phyloP scores from a whole-genome alignment of 2,329 filamentous ascomycete genomes.

The Fusarium lateritium region DNA sequence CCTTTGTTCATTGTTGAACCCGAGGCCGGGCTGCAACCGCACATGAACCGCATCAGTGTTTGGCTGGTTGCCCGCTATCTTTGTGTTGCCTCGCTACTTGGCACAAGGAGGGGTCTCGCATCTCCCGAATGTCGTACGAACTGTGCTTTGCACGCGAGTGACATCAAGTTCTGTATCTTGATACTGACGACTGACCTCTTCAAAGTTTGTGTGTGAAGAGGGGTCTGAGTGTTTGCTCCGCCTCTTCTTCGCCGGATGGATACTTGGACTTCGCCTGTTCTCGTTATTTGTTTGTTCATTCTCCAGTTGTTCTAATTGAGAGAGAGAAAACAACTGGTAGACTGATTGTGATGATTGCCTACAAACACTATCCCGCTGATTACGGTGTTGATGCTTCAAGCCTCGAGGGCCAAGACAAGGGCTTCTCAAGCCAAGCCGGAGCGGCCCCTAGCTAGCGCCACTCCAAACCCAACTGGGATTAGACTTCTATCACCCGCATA shows the following conservation, averaged over 20 bases:
- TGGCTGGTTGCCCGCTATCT: slow-evolving; percentile 29
- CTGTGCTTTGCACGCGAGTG: slow-evolving; percentile 22
- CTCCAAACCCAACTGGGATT: slow-evolving; percentile 35
- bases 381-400: slow-evolving; percentile 14
- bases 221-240: not conserved
- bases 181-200: slow-evolving; percentile 1
- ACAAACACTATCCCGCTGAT: slow-evolving; percentile 1
- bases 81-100: slow-evolving; percentile 41
- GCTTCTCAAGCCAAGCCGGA: slow-evolving; percentile 41
- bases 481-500: slow-evolving; percentile 30
- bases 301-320: not conserved
- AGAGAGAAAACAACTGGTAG: not conserved
- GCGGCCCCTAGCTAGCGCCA: slow-evolving; percentile 18
- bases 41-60: slow-evolving; percentile 29
- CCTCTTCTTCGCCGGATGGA: not conserved
- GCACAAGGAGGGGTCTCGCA: slow-evolving; percentile 37
- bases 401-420: slow-evolving; percentile 18
- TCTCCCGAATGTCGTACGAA: slow-evolving; percentile 38
- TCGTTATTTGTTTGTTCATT: not conserved
- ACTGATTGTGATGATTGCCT: not conserved
- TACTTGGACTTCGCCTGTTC: not conserved
- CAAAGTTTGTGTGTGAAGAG: slow-evolving; percentile 1
- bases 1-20: slow-evolving; percentile 36
- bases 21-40: slow-evolving; percentile 36
- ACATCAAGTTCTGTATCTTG: slow-evolving; percentile 26